These are phyloP conservation scores for Stemphylium beticola DNA, from an alignment of 2,329 filamentous ascomycete genomes.

Conservation along the genomic window DNA sequence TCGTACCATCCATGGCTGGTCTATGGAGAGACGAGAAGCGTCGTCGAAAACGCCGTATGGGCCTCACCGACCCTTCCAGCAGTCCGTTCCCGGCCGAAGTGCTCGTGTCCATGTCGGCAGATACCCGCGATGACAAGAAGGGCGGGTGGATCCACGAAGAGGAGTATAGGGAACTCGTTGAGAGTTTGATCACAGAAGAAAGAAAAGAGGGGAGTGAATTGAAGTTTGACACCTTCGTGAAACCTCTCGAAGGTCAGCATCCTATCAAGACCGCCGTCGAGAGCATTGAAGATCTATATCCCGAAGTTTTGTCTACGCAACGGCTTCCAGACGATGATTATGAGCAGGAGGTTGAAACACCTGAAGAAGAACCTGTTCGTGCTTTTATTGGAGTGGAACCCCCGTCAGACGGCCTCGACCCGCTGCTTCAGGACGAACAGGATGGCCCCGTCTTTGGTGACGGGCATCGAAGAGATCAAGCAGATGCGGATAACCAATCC, in stretches of 20 bases:
- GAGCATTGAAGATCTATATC: slow-evolving; percentile 87
- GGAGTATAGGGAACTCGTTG: slow-evolving; percentile 73
- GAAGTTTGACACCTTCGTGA: slow-evolving; percentile 71
- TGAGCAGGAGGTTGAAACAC: neutral
- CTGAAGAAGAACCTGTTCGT: neutral
- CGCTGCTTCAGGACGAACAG: neutral
- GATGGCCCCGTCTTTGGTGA: slow-evolving; percentile 14
- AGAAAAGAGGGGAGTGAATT: slow-evolving; percentile 55
- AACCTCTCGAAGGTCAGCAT: slow-evolving; percentile 59
- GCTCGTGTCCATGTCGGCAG: slow-evolving; percentile 86
- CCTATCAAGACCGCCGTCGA: slow-evolving; percentile 77
- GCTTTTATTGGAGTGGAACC: neutral
- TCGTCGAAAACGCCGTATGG: slow-evolving; percentile 75
- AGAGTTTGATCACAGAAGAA: slow-evolving; percentile 69
- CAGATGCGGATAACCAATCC: slow-evolving; percentile 19
- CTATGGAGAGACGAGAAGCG: slow-evolving; percentile 90
- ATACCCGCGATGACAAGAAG: slow-evolving; percentile 72
- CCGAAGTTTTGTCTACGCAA: slow-evolving; percentile 61
- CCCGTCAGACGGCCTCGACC: neutral
- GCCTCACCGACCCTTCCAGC: slow-evolving; percentile 66
- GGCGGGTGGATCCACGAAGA: slow-evolving; percentile 93
- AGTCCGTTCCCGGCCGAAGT: slow-evolving; percentile 83
- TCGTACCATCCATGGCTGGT: slow-evolving; percentile 92
- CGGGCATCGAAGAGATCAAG: slow-evolving; percentile 35
- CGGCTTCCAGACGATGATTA: slow-evolving; percentile 15